Evolutionary conservation across 768 basidiomycete genomes (phyloP), one percentile per base, ranked within the genome.

Genomic region (Mycena rosella): DNA sequence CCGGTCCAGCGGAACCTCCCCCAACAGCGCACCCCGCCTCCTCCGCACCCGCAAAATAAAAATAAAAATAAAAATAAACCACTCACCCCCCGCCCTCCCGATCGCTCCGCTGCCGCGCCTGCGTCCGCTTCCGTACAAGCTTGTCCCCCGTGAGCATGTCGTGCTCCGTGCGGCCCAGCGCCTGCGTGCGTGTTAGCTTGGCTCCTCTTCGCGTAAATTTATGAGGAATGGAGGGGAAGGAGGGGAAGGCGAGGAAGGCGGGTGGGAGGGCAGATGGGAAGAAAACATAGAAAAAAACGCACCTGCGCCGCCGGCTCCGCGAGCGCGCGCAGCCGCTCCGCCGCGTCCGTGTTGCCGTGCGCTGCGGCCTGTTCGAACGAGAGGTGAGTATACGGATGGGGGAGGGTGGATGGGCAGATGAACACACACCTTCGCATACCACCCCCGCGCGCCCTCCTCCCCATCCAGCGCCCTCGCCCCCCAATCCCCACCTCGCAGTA

Each of bases 401-500:
- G n/a, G 13, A 22, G 5, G n/a, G 22, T 22, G 22, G n/a, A 18
- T 29, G 27, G 27, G 42, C 27, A 42, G 32, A 55, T 32, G 20
- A 29, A 29, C 32, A 68, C 72, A 11, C 60, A 82, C 83, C 75
- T 84, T 80, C 30, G 81, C 79, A 78, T 99, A 99, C 96, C 96
- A 99, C 74, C 80, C 86, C 63, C 83, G 81, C 1, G 96, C n/a
- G n/a, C n/a, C 94, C 9, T 82, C 82, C 0, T 85, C 85, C 40
- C 94, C 60, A 74, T 92, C 87, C 74, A 87, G 88, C 13, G 75
- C 54, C 0, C n/a, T n/a, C n/a, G n/a, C n/a, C 91, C 89, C 0
- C 95, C 96, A 8, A 99, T 92, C 2, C 97, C 97, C 1, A 98
- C 93, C 78, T 98, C 96, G 40, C 85, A 86, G 76, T 97, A 99